phyloP scores from a whole-genome alignment of 1,139 yeast genomes.

The Scheffersomyces parashehatae region DNA sequence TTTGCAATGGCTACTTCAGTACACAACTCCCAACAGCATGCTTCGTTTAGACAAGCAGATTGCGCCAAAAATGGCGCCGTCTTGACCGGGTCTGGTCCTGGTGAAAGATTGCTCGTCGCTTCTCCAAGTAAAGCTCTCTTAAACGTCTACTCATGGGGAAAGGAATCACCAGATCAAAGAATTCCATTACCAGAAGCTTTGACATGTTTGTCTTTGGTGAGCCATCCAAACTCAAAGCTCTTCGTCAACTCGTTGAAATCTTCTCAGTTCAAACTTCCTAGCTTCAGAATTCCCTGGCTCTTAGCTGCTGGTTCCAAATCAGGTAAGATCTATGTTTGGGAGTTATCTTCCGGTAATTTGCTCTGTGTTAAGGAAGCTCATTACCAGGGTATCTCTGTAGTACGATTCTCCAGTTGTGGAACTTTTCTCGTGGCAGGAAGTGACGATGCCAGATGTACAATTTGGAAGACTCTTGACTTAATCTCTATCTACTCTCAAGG shows the following conservation, averaged over 20 bases:
- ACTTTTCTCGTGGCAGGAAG: constrained; percentile 75
- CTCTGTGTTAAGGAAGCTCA: constrained; percentile 78
- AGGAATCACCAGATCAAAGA: constrained; percentile 81
- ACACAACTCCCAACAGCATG: constrained; percentile 51
- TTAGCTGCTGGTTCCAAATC: constrained; percentile 69
- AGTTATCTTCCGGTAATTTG: constrained; percentile 73
- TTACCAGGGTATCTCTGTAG: constrained; percentile 68
- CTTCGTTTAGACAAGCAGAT: constrained; percentile 57
- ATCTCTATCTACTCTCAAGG: constrained; percentile 33
- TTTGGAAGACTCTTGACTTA: constrained; percentile 73
- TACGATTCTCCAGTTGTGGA: constrained; percentile 66
- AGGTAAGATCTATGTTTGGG: constrained; percentile 88
- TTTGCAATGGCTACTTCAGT: constrained; percentile 51
- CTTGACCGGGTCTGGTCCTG: constrained; percentile 42
- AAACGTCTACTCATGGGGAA: constrained; percentile 72
- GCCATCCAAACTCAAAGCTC: constrained; percentile 28
- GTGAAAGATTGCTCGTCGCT: constrained; percentile 58
- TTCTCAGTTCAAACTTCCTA: constrained; percentile 18
- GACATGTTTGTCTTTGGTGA: constrained; percentile 53
- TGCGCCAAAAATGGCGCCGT: constrained; percentile 48
- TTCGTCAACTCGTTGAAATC: background rate
- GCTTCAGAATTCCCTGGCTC: constrained; percentile 62
- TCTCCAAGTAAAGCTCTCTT: constrained; percentile 70
- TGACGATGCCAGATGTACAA: constrained; percentile 73
- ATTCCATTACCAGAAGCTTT: constrained; percentile 84